Percentiles rank a stretch among this genome's conserved stretches.
Conservation (phyloP, 2,329 filamentous ascomycete species). For the Xenoacremonium recifei region DNA sequence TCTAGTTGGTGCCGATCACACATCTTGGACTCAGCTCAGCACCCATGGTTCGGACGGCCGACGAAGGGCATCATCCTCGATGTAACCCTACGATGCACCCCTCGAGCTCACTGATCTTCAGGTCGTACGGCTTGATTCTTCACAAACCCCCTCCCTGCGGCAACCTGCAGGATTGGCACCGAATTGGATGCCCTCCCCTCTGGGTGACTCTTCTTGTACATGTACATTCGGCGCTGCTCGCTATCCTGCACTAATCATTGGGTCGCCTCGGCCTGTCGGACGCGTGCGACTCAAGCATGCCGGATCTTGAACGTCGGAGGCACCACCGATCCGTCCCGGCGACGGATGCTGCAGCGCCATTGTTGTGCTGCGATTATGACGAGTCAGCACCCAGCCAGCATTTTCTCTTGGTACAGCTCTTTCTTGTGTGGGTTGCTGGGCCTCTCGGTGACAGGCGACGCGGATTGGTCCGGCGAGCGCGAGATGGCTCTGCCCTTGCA, state of each 20-base stretch:
- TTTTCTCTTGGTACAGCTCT: not conserved
- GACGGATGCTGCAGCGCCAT: not conserved
- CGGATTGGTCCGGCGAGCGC: not conserved
- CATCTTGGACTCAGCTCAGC: no score
- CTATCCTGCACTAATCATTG: not conserved
- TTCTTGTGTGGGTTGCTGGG: not conserved
- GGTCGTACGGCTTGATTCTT: not conserved
- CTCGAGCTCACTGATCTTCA: not conserved
- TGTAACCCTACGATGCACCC: not conserved
- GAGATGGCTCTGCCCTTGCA: not conserved
- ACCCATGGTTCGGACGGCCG: not conserved
- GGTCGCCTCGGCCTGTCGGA: not conserved
- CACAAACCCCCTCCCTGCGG: constrained; percentile 6
- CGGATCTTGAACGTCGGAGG: constrained; percentile 12
- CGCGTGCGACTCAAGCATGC: constrained; percentile 9
- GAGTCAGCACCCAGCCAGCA: not conserved
- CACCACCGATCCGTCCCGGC: not conserved
- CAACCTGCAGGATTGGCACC: constrained; percentile 12
- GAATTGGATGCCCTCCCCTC: not conserved
- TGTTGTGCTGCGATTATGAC: not conserved
- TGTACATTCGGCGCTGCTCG: not conserved
- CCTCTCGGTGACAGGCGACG: not conserved
- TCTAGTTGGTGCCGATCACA: no score
- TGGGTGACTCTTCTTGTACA: no score
- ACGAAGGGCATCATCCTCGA: not conserved